phyloP scores from a whole-genome alignment of 78 protist species.

The Dictyostelium brefeldianum region DNA sequence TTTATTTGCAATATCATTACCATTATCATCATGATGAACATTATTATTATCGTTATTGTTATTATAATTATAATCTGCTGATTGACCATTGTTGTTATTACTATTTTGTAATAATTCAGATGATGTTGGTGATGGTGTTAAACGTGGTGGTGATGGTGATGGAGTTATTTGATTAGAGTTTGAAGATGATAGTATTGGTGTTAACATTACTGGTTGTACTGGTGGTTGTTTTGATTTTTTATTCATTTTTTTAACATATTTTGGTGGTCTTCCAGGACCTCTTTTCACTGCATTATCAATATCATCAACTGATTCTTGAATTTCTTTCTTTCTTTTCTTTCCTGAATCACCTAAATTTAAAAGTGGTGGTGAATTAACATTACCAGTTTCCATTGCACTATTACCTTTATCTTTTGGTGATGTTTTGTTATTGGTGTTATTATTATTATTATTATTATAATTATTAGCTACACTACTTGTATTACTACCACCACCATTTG shows the following conservation, averaged over 20 bases:
- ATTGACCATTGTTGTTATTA: neutral
- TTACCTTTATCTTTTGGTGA: too few relatives aligned
- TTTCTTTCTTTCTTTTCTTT: neutral
- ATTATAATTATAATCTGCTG: neutral
- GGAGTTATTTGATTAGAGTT: too few relatives aligned
- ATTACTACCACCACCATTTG: too few relatives aligned
- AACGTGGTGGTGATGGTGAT: neutral
- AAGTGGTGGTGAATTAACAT: neutral
- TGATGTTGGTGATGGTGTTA: neutral
- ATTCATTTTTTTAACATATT: neutral
- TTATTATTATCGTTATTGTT: neutral
- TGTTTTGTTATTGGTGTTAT: too few relatives aligned
- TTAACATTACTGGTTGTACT: too few relatives aligned
- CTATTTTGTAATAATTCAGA: neutral
- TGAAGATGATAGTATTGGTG: too few relatives aligned
- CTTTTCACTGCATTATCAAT: constrained; percentile 1
- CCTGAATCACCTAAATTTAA: constrained; percentile 1
- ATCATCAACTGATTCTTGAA: neutral
- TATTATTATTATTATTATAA: too few relatives aligned
- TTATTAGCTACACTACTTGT: too few relatives aligned
- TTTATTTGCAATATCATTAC: neutral
- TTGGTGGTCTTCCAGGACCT: constrained; percentile 58
- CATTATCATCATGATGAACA: too few relatives aligned
- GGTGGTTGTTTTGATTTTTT: too few relatives aligned
- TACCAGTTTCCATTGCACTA: too few relatives aligned